These are phyloP conservation scores for Schwanniomyces occidentalis DNA, from an alignment of 805 yeast species.

Conservation along the genomic window DNA sequence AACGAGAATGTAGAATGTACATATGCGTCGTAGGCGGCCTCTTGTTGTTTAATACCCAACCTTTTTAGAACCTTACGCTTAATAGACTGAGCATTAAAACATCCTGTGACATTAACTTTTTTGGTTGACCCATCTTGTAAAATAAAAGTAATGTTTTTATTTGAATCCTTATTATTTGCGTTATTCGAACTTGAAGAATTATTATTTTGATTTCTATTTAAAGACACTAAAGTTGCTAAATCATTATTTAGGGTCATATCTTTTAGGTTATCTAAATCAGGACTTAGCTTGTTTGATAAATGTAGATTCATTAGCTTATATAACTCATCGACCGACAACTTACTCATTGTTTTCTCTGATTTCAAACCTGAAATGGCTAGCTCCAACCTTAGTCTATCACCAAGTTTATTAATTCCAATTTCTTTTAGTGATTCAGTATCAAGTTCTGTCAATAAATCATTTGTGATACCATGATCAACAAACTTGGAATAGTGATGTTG, in stretches of 20 bases:
- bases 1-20: slow-evolving; percentile 45
- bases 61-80: slow-evolving; percentile 66
- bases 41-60: slow-evolving; percentile 47
- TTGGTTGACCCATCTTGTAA: slow-evolving; percentile 72
- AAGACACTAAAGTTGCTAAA: slow-evolving; percentile 5
- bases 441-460: slow-evolving; percentile 56
- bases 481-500: slow-evolving; percentile 35
- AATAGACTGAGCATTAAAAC: slow-evolving; percentile 78
- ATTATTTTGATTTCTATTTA: background rate
- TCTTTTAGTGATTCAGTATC: slow-evolving; percentile 68
- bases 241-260: slow-evolving; percentile 6
- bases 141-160: slow-evolving; percentile 60
- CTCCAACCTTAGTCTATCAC: slow-evolving; percentile 76
- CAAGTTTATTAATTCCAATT: slow-evolving; percentile 73
- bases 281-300: slow-evolving; percentile 3
- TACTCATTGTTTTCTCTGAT: slow-evolving; percentile 24
- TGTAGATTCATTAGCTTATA: slow-evolving; percentile 18
- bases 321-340: slow-evolving; percentile 26
- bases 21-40: slow-evolving; percentile 60
- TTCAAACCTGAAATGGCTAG: slow-evolving; percentile 53
- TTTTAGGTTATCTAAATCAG: background rate
- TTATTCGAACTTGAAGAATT: background rate
- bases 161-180: slow-evolving; percentile 18
- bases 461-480: slow-evolving; percentile 52
- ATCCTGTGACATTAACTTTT: slow-evolving; percentile 70